Evolutionary conservation across 495 filamentous ascomycete species (phyloP), one percentile per base, ranked within the genome.

Genomic region (Thermochaetoides thermophila): DNA sequence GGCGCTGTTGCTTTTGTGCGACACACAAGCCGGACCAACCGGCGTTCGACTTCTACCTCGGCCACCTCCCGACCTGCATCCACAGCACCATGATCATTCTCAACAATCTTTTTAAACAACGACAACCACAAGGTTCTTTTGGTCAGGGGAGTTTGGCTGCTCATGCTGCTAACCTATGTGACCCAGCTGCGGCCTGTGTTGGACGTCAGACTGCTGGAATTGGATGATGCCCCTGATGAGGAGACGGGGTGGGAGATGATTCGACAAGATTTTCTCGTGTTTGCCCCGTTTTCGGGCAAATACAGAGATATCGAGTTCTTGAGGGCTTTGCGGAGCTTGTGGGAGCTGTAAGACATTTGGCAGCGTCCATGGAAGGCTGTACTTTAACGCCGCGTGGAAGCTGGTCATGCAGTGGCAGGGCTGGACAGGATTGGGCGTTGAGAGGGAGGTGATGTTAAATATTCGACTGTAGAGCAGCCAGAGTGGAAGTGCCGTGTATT

Each of bases 391-490:
- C 1, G 52, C 49, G 1, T 50, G 44, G 46, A 55, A 55, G 37
- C 27, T 55, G 29, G 31, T 32, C 4, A 25, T 12, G 0, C 35
- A 52, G 18, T 55, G 52, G 52, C n/a, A 31, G 18, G 18, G 23
- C 4, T 55, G 52, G 52, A 44, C 40, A 0, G 52, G 52, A 6
- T 25, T 44, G 17, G 52, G 46, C 7, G 22, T 17, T 5, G 38
- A 45, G 4, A 23, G 46, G 6, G 49, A 50, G 25, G 39, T 25
- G 17, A 41, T 32, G 17, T 27, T 52, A 19, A 55, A 55, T 29
- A 55, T 55, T 11, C 41, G 52, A 17, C 27, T 55, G 13, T 55
- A 32, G 45, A n/a, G n/a, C n/a, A n/a, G n/a, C n/a, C n/a, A n/a
- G n/a, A n/a, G n/a, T n/a, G n/a, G n/a, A n/a, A n/a, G n/a, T n/a